Conservation (phyloP, 192 early-diverging fungal species). For the Helicostylum pulchrum region DNA sequence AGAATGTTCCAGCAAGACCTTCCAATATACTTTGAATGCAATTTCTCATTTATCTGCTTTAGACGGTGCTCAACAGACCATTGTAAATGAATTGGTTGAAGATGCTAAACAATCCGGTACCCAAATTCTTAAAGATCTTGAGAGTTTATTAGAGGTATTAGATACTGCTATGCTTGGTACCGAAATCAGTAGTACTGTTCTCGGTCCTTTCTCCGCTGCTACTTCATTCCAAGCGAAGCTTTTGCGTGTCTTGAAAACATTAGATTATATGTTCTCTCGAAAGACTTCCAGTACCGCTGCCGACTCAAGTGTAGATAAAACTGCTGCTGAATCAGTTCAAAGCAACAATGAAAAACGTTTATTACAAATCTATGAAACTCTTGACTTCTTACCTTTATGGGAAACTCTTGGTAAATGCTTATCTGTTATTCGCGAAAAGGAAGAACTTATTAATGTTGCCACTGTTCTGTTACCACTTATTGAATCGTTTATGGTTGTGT, state of each 20-base stretch:
- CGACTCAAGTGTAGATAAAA: conserved; percentile 36
- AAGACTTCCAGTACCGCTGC: conserved; percentile 34
- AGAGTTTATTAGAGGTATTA: conserved; percentile 60
- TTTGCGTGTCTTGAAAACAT: conserved; percentile 88
- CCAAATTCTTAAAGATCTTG: conserved; percentile 66
- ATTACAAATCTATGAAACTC: conserved; percentile 46
- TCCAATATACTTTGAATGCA: conserved; percentile 88
- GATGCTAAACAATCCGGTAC: conserved; percentile 68
- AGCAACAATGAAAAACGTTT: conserved; percentile 49
- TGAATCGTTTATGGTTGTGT: conserved; percentile 98
- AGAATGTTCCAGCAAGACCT: conserved; percentile 89
- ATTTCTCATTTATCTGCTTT: conserved; percentile 84
- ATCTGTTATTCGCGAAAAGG: conserved; percentile 65
- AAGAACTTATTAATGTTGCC: conserved; percentile 84
- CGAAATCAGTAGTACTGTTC: conserved; percentile 68
- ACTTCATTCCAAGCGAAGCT: conserved; percentile 91
- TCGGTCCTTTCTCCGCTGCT: conserved; percentile 78
- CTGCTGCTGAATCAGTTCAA: not conserved
- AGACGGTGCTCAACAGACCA: conserved; percentile 62
- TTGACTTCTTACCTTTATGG: conserved; percentile 72
- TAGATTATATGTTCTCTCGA: conserved; percentile 82
- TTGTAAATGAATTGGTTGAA: conserved; percentile 76
- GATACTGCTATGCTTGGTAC: conserved; percentile 53
- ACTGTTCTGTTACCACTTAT: conserved; percentile 92
- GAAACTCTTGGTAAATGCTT: conserved; percentile 71